phyloP scores from a whole-genome alignment of 768 basidiomycete species.

The Boletus tylopilopsis region DNA sequence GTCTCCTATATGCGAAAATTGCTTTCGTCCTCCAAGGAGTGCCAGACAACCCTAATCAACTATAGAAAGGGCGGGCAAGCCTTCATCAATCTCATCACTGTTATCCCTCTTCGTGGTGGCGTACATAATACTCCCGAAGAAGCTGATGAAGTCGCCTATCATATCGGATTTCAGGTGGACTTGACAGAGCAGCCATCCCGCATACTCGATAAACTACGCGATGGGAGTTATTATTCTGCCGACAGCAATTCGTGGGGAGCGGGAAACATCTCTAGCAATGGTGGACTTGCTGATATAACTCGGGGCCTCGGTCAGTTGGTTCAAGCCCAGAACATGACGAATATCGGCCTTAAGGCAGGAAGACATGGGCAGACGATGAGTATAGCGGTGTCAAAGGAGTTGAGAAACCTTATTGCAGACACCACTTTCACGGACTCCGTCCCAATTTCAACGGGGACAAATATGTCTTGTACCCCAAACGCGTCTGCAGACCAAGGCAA shows the following conservation, averaged over 20 bases:
- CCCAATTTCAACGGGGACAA: constrained; percentile 40
- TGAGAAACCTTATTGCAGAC: constrained; percentile 47
- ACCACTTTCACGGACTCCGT: constrained; percentile 46
- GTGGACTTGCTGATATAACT: neutral
- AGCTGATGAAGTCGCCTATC: constrained; percentile 72
- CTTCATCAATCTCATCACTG: constrained; percentile 89
- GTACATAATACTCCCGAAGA: constrained; percentile 43
- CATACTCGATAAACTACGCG: constrained; percentile 73
- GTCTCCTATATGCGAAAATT: constrained; percentile 67
- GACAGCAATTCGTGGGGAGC: constrained; percentile 43
- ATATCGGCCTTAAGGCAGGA: constrained; percentile 20
- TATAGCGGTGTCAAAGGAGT: constrained; percentile 47
- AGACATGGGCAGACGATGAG: constrained; percentile 26
- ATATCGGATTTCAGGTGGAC: constrained; percentile 96
- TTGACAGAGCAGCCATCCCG: constrained; percentile 81
- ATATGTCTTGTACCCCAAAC: constrained; percentile 22
- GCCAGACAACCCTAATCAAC: constrained; percentile 84
- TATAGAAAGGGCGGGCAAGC: constrained; percentile 80
- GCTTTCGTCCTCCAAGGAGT: constrained; percentile 75
- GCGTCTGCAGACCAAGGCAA: constrained; percentile 9
- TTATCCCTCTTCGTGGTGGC: constrained; percentile 81
- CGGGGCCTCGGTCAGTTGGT: constrained; percentile 10
- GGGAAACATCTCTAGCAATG: neutral
- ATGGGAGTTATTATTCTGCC: constrained; percentile 67
- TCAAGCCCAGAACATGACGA: constrained; percentile 19